phyloP scores from a whole-genome alignment of 352 stramenopile species.

The Pseudoperonospora humuli region DNA sequence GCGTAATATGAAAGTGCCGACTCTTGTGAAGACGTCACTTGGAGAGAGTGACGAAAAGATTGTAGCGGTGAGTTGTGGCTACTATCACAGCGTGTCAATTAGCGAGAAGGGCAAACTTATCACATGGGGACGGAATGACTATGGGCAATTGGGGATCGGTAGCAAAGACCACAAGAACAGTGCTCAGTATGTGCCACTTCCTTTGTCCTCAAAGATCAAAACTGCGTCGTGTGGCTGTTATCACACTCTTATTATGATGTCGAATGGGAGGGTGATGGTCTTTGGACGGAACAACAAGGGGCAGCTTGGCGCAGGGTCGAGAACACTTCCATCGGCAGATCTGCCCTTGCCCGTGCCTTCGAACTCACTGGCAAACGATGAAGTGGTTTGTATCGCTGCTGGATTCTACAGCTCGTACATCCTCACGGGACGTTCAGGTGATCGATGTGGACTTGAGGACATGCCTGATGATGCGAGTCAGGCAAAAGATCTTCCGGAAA shows the following conservation, averaged over 20 bases:
- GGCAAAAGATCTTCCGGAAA: constrained; percentile 52
- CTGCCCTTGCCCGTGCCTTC: constrained; percentile 68
- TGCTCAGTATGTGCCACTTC: constrained; percentile 68
- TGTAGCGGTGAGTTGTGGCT: constrained; percentile 68
- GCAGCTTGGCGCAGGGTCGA: constrained; percentile 64
- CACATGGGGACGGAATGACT: constrained; percentile 83
- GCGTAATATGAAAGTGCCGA: constrained; percentile 68
- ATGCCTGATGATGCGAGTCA: constrained; percentile 31
- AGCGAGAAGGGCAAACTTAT: constrained; percentile 80
- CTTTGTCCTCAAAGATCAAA: constrained; percentile 73
- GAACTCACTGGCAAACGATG: constrained; percentile 69
- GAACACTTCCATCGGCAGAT: constrained; percentile 74
- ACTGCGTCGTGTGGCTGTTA: constrained; percentile 79
- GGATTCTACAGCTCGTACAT: constrained; percentile 88
- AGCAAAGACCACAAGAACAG: constrained; percentile 85
- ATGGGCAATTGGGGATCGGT: constrained; percentile 79
- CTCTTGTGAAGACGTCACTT: constrained; percentile 52
- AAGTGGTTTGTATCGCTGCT: constrained; percentile 72
- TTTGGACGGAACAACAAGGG: constrained; percentile 87
- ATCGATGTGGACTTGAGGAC: constrained; percentile 25
- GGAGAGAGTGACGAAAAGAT: constrained; percentile 73
- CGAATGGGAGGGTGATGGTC: constrained; percentile 76
- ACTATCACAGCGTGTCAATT: constrained; percentile 78
- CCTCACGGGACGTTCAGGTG: constrained; percentile 58
- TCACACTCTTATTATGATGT: constrained; percentile 69